Conservation (phyloP, 176 grass and related monocot species). For the Tuctoria greenei region DNA sequence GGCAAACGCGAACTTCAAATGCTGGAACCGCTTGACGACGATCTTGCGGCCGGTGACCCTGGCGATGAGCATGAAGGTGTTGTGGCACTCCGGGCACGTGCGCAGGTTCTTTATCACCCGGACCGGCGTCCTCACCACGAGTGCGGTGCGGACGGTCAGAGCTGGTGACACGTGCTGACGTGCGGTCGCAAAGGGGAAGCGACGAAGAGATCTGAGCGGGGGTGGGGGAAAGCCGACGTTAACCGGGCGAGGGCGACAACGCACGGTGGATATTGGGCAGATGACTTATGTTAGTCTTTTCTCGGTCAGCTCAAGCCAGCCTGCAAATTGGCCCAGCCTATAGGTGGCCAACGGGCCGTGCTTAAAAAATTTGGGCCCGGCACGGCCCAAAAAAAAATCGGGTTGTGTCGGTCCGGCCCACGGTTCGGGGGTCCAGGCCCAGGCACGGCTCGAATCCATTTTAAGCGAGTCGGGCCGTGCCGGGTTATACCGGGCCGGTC, state of each 20-base stretch:
- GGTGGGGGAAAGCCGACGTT: not conserved
- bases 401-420: no score
- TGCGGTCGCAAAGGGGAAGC: not conserved
- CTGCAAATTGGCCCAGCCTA: not conserved
- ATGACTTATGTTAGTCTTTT: no score
- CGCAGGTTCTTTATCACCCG: conserved; percentile 90
- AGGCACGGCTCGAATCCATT: no score
- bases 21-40: conserved; percentile 84
- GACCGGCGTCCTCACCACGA: conserved; percentile 65
- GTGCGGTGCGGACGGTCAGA: no score
- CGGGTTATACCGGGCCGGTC: no score
- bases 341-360: no score
- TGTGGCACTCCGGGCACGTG: conserved; percentile 87
- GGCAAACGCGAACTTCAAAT: conserved; percentile 73
- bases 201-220: not conserved
- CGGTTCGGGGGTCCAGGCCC: no score
- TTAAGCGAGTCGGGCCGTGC: no score
- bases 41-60: conserved; percentile 72
- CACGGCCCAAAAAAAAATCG: no score
- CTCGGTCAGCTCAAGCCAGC: not conserved
- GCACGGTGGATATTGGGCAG: not conserved
- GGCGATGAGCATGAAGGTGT: conserved; percentile 80
- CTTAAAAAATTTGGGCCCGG: no score
- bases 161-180: no score
- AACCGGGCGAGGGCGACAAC: not conserved